Conservation (phyloP, 2,329 filamentous ascomycete genomes). For the Zasmidium cellare region DNA sequence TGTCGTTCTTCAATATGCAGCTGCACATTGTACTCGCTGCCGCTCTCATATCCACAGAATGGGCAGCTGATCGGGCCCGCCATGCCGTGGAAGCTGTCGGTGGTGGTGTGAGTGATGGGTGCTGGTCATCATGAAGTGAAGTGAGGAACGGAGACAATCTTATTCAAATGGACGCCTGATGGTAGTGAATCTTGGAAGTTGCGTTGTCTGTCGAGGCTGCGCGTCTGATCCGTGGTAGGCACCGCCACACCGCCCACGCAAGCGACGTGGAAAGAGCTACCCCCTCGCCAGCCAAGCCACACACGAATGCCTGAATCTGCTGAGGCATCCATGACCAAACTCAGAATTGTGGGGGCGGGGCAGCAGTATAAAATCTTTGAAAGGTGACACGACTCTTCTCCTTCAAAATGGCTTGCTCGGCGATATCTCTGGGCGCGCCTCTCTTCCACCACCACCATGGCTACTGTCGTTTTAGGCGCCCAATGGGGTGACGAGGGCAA, state of each 20-base stretch:
- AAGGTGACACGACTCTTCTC: conserved; percentile 7
- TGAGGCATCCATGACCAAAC: not conserved
- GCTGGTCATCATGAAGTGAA: not conserved
- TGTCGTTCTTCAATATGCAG: conserved; percentile 37
- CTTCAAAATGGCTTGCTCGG: conserved; percentile 25
- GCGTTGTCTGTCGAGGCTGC: not conserved
- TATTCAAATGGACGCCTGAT: not conserved
- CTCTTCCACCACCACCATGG: conserved; percentile 31
- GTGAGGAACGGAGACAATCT: not conserved
- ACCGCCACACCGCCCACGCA: not conserved
- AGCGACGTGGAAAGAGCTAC: not conserved
- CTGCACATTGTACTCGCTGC: conserved; percentile 28
- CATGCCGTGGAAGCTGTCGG: conserved; percentile 19
- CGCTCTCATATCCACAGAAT: conserved; percentile 30
- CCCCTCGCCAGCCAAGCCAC: no score
- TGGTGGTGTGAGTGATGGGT: conserved; percentile 1
- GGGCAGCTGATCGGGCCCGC: conserved; percentile 25
- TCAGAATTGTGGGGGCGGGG: not conserved
- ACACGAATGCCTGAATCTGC: no score
- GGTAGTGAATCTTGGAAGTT: conserved; percentile 2
- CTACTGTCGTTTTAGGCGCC: conserved; percentile 59
- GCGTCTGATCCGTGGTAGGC: no score
- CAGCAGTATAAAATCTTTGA: not conserved
- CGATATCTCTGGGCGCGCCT: conserved; percentile 3
- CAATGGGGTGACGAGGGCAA: conserved; percentile 63